Percentiles rank a stretch among this genome's conserved stretches.
These are phyloP conservation scores for Lasiosphaeris hirsuta DNA, from an alignment of 495 filamentous ascomycete species.

Conservation along the genomic window DNA sequence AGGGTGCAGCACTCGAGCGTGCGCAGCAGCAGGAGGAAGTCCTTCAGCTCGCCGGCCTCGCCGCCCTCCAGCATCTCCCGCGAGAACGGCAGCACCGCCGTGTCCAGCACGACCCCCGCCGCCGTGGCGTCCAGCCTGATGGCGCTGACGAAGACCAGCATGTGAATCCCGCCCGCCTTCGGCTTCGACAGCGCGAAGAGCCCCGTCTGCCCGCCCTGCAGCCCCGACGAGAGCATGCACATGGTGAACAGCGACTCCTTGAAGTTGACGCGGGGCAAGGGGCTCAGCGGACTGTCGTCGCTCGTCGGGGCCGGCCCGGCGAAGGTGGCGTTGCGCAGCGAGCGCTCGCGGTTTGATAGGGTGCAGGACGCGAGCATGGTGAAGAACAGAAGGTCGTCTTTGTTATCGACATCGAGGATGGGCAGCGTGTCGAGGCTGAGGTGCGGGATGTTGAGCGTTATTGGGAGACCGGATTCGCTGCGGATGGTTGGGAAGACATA, in stretches of 20 bases:
- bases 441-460: slow-evolving; percentile 37
- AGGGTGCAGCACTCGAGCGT: slow-evolving; percentile 28
- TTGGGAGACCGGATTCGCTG: slow-evolving; percentile 20
- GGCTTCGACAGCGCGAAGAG: slow-evolving; percentile 37
- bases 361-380: slow-evolving; percentile 31
- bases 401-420: slow-evolving; percentile 31
- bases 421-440: slow-evolving; percentile 43
- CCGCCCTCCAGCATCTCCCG: slow-evolving; percentile 17
- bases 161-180: slow-evolving; percentile 29
- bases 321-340: slow-evolving; percentile 22
- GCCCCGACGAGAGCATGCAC: slow-evolving; percentile 42
- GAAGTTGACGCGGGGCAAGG: slow-evolving; percentile 36
- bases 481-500: slow-evolving; percentile 31
- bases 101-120: slow-evolving; percentile 45
- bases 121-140: slow-evolving; percentile 41
- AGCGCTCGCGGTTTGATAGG: slow-evolving; percentile 41
- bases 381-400: slow-evolving; percentile 33
- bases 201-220: slow-evolving; percentile 33
- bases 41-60: slow-evolving; percentile 21
- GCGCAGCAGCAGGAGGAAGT: slow-evolving; percentile 29
- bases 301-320: slow-evolving; percentile 3
- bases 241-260: slow-evolving; percentile 49
- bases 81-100: slow-evolving; percentile 46
- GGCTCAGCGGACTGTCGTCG: background rate
- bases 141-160: slow-evolving; percentile 39